phyloP scores from a whole-genome alignment of 345 rosid genomes.

The Camelina sativa region DNA sequence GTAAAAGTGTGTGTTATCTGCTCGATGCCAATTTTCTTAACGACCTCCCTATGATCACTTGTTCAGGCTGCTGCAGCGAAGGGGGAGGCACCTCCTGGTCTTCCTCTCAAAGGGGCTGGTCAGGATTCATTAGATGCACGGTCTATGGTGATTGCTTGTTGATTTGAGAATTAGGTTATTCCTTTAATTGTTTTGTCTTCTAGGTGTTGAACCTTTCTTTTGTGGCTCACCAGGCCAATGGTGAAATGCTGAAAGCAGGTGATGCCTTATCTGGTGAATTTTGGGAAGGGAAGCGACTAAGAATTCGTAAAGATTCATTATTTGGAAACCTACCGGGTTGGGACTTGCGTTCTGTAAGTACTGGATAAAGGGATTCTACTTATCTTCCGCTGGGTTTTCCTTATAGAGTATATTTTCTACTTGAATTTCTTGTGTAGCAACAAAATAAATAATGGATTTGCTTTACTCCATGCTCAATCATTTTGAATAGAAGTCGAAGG shows the following conservation, averaged over 20 bases:
- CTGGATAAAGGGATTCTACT: constrained; percentile 28
- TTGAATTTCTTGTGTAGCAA: not conserved
- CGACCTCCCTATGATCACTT: constrained; percentile 12
- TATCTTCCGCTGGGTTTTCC: too few species aligned
- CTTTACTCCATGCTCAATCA: not conserved
- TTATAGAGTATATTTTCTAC: not conserved
- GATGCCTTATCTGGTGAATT: constrained; percentile 97
- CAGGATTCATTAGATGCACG: constrained; percentile 93
- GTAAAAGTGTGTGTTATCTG: not conserved
- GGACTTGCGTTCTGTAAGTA: constrained; percentile 97
- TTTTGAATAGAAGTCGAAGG: too few species aligned
- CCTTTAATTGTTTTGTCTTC: constrained; percentile 17
- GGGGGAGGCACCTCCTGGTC: constrained; percentile 99
- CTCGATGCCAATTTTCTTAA: constrained; percentile 14
- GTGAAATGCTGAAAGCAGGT: constrained; percentile 74
- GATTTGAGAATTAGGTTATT: constrained; percentile 4
- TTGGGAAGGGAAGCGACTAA: constrained; percentile 82
- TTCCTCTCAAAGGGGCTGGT: constrained; percentile 96
- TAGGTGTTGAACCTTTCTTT: constrained; percentile 3
- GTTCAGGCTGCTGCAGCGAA: constrained; percentile 98
- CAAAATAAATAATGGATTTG: not conserved
- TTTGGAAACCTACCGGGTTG: constrained; percentile 87
- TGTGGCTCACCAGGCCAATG: constrained; percentile 65
- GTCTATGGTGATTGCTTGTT: constrained; percentile 60
- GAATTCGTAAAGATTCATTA: constrained; percentile 78